Percentiles rank a stretch among this genome's conserved stretches.
phyloP scores from a whole-genome alignment of 176 grass and related monocot species.

The Carex pumila region DNA sequence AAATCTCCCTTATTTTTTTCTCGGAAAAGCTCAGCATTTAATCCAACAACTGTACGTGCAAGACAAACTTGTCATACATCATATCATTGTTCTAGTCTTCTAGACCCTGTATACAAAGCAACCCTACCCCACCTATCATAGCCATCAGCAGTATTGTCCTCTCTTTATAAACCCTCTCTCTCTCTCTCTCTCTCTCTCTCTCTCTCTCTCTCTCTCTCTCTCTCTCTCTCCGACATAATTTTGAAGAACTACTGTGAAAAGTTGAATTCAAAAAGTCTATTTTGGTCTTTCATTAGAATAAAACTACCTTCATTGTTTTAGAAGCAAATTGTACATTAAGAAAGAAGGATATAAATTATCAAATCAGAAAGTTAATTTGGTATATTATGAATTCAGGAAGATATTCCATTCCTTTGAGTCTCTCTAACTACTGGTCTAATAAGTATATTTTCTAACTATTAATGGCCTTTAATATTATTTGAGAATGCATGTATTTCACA shows the following conservation, averaged over 20 bases:
- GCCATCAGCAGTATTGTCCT: no score
- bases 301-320: neutral
- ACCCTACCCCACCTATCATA: no score
- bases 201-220: neutral
- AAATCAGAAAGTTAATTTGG: neutral
- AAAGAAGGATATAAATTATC: neutral
- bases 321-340: neutral
- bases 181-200: no score
- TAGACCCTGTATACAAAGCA: no score
- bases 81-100: no score
- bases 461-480: neutral
- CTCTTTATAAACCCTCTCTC: no score
- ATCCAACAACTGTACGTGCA: no score
- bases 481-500: neutral
- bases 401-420: neutral
- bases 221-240: neutral
- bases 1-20: no score
- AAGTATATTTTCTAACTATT: neutral
- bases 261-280: neutral
- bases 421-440: neutral
- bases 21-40: no score
- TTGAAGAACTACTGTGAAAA: neutral
- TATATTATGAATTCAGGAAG: neutral
- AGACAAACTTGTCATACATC: no score
- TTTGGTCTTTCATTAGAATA: neutral